Conservation (phyloP, 306 rosid genomes). For the Cucurbita maxima region DNA sequence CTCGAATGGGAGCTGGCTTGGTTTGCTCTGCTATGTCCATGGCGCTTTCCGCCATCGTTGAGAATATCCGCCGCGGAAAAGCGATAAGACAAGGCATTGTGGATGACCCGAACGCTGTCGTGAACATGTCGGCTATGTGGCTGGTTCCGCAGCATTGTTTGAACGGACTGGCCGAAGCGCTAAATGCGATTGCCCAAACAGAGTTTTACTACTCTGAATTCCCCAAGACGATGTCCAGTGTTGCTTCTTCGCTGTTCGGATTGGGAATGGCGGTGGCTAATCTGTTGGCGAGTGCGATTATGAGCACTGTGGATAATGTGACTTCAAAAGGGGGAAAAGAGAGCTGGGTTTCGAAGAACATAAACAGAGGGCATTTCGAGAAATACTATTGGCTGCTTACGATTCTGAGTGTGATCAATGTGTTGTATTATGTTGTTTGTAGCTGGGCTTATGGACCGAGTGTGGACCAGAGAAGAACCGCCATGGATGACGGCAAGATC, state of each 20-base stretch:
- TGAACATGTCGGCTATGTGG: constrained; percentile 56
- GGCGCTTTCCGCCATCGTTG: constrained; percentile 33
- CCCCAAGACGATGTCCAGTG: constrained; percentile 57
- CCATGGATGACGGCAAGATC: neutral
- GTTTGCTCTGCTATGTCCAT: constrained; percentile 26
- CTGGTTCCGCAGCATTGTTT: constrained; percentile 33
- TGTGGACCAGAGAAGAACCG: constrained; percentile 5
- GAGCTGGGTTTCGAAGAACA: constrained; percentile 42
- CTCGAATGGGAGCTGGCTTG: constrained; percentile 51
- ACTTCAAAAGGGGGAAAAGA: constrained; percentile 42
- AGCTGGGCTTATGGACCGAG: constrained; percentile 59
- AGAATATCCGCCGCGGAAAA: constrained; percentile 22
- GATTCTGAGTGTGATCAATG: constrained; percentile 17
- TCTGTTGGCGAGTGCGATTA: constrained; percentile 30
- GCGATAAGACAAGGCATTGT: constrained; percentile 22
- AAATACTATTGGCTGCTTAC: constrained; percentile 49
- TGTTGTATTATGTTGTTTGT: constrained; percentile 27
- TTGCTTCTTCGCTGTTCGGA: constrained; percentile 32
- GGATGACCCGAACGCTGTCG: constrained; percentile 23
- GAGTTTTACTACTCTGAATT: constrained; percentile 60
- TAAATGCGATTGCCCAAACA: constrained; percentile 37
- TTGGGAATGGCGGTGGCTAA: constrained; percentile 37
- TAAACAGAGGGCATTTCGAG: constrained; percentile 40
- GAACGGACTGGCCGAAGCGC: constrained; percentile 50
- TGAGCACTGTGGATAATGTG: constrained; percentile 22